A percentile compares a stretch with the other conserved stretches of the same genome.
Conservation (phyloP, 2,329 filamentous ascomycete species). For the Penicillium digitatum region DNA sequence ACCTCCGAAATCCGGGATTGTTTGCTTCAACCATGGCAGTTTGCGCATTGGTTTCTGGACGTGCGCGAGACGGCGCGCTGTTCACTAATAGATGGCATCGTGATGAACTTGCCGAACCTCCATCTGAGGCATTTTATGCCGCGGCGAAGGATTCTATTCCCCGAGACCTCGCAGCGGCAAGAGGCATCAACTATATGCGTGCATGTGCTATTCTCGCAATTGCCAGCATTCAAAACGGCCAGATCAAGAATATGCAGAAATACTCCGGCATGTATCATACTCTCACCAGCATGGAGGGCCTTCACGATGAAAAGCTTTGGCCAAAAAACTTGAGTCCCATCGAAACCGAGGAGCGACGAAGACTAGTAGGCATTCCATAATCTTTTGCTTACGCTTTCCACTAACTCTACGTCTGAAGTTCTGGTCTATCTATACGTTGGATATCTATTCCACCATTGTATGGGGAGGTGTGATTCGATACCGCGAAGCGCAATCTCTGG, state of each 20-base stretch:
- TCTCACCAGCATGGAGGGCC: conserved; percentile 46
- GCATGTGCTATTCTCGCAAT: conserved; percentile 50
- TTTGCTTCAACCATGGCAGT: conserved; percentile 53
- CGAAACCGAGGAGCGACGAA: conserved; percentile 49
- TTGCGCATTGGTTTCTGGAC: conserved; percentile 49
- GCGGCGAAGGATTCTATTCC: conserved; percentile 43
- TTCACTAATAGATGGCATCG: conserved; percentile 35
- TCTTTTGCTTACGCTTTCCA: background rate
- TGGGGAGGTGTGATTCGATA: conserved; percentile 49
- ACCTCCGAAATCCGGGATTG: conserved; percentile 42
- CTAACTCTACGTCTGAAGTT: conserved; percentile 34
- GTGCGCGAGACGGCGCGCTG: conserved; percentile 50
- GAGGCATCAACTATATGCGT: conserved; percentile 40
- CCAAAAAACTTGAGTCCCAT: conserved; percentile 44
- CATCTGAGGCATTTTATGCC: conserved; percentile 45
- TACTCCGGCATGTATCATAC: conserved; percentile 52
- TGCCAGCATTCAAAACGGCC: conserved; percentile 51
- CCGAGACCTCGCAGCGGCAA: conserved; percentile 34
- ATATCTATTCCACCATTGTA: conserved; percentile 53
- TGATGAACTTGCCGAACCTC: conserved; percentile 29
- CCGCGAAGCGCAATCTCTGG: conserved; percentile 46
- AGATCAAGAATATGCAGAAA: conserved; percentile 49
- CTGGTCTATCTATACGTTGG: conserved; percentile 57
- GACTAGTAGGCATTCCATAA: conserved; percentile 38
- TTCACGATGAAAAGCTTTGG: conserved; percentile 56